Evolutionary conservation across 257 asterid genomes (phyloP).

Genomic region (Datura wrightii): DNA sequence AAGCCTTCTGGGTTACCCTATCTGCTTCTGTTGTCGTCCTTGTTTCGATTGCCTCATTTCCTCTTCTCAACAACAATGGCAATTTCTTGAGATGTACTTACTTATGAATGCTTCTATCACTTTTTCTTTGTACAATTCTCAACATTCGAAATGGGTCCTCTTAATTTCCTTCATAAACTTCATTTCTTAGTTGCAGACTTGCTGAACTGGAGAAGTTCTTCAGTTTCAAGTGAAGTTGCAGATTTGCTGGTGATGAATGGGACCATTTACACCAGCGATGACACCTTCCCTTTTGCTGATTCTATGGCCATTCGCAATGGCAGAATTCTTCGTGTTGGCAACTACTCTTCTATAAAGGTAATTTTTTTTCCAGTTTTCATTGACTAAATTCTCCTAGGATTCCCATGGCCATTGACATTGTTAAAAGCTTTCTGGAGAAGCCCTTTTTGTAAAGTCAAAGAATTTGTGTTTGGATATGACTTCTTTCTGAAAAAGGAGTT

Average conservation of each 20-base stretch:
- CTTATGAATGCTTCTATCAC: neutral
- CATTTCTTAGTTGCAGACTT: conserved; percentile 38
- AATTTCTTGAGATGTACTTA: neutral
- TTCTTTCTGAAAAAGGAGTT: neutral
- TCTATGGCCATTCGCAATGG: conserved; percentile 77
- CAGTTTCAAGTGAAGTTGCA: conserved; percentile 41
- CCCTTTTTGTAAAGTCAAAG: neutral
- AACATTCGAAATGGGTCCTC: neutral
- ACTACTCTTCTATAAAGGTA: conserved; percentile 62
- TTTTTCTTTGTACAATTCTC: neutral
- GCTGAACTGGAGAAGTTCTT: conserved; percentile 37
- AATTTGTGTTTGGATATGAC: neutral
- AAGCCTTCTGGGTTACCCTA: conserved; percentile 28
- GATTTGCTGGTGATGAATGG: conserved; percentile 76
- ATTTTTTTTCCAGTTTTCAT: neutral
- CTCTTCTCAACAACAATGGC: conserved; percentile 32
- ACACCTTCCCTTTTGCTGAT: conserved; percentile 66
- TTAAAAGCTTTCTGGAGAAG: neutral
- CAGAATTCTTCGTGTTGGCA: conserved; percentile 67
- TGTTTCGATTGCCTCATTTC: conserved; percentile 37
- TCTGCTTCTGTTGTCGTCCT: conserved; percentile 30
- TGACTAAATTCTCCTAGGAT: neutral
- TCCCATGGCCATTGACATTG: neutral
- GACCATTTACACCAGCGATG: conserved; percentile 77
- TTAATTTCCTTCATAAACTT: neutral